Percentiles rank a stretch among this genome's conserved stretches.
Evolutionary conservation across 2,329 filamentous ascomycete species (phyloP).

Genomic region (Plectosphaerella plurivora): DNA sequence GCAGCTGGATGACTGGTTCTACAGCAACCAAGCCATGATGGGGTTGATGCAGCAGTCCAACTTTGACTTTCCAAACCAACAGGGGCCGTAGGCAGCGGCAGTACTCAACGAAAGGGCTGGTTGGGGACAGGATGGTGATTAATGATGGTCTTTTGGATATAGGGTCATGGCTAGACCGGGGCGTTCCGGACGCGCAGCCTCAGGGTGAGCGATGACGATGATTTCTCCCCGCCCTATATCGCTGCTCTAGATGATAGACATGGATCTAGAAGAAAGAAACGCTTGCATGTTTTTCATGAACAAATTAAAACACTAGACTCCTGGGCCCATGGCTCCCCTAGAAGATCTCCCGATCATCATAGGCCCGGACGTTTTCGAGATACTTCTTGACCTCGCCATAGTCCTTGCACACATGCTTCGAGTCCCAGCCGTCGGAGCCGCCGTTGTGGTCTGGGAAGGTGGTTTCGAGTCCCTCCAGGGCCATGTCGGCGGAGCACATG

Average conservation of each 20-base stretch:
- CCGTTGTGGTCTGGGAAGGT: constrained; percentile 42
- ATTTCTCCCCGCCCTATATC: neutral
- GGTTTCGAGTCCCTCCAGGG: constrained; percentile 39
- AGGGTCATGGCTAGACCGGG: neutral
- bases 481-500: constrained; percentile 40
- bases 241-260: neutral
- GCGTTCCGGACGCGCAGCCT: neutral
- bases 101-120: no score
- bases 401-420: constrained; percentile 41
- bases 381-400: constrained; percentile 35
- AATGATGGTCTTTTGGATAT: neutral
- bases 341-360: constrained; percentile 39
- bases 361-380: constrained; percentile 37
- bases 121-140: neutral
- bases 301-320: neutral
- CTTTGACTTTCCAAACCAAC: constrained; percentile 1
- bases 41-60: constrained; percentile 23
- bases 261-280: neutral
- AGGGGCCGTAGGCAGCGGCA: neutral
- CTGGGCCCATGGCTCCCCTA: constrained; percentile 14
- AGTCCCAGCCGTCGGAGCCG: constrained; percentile 41
- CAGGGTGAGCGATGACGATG: no score
- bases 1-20: constrained; percentile 32
- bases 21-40: constrained; percentile 31
- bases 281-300: neutral